A percentile compares a stretch with the other conserved stretches of the same genome.
phyloP scores from a whole-genome alignment of 441 rosid genomes.

The Melastoma candidum region DNA sequence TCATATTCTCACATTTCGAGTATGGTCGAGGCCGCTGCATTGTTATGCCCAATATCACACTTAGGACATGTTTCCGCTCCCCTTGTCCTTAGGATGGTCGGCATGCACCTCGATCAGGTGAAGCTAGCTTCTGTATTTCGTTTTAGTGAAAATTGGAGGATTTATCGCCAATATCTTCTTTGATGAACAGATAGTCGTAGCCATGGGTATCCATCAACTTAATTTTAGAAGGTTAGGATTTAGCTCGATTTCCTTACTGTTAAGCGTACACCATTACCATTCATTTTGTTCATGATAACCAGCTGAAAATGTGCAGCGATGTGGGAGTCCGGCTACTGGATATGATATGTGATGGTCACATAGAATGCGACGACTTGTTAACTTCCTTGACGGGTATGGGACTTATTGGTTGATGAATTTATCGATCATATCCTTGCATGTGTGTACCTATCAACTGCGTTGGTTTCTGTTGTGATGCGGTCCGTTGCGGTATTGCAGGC shows the following conservation, averaged over 20 bases:
- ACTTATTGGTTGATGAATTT: no score
- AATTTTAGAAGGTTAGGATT: conserved; percentile 68
- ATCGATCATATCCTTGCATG: no score
- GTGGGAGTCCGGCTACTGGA: conserved; percentile 56
- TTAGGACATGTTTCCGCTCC: conserved; percentile 72
- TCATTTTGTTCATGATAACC: neutral
- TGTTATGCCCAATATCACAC: conserved; percentile 82
- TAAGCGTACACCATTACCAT: neutral
- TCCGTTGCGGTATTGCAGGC: conserved; percentile 37
- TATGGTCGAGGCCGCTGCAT: conserved; percentile 91
- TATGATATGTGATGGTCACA: conserved; percentile 50
- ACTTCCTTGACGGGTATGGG: conserved; percentile 61
- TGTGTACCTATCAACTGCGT: no score
- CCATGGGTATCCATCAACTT: conserved; percentile 78
- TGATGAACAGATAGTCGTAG: conserved; percentile 49
- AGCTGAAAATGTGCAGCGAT: conserved; percentile 31
- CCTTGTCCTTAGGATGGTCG: conserved; percentile 75
- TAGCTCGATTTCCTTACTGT: neutral
- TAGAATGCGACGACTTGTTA: conserved; percentile 63
- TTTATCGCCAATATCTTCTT: neutral
- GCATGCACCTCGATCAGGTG: conserved; percentile 87
- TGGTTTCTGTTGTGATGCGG: neutral
- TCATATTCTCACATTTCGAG: conserved; percentile 54
- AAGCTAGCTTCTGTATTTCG: conserved; percentile 7
- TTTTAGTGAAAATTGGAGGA: neutral